Percentiles rank a stretch among this genome's conserved stretches.
Conservation (phyloP, 1,284 basidiomycete species). For the Ceratobasidium sp. region DNA sequence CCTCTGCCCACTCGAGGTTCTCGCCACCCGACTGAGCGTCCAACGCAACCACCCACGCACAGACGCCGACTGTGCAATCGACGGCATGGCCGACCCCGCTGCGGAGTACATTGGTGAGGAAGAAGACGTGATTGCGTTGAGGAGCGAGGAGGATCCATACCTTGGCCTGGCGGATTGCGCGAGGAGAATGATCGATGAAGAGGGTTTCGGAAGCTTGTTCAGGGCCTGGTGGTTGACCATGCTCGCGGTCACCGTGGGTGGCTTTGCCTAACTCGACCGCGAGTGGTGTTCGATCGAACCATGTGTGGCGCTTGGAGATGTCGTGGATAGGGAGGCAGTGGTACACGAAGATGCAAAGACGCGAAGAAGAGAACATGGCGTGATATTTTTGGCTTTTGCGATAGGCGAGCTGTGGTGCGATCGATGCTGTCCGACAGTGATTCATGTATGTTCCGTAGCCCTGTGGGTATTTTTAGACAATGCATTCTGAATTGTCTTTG, state of each 20-base stretch:
- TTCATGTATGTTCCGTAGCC: neutral
- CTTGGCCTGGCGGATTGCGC: slow-evolving; percentile 81
- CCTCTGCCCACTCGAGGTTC: slow-evolving; percentile 87
- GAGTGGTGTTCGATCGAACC: neutral
- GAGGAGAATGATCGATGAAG: slow-evolving; percentile 85
- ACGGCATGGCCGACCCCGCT: slow-evolving; percentile 53
- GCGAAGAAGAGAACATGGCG: neutral
- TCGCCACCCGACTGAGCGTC: slow-evolving; percentile 82
- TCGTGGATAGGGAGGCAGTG: slow-evolving; percentile 3
- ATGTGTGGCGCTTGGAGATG: neutral
- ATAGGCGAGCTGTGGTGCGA: neutral
- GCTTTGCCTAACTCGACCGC: neutral
- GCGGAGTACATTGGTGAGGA: slow-evolving; percentile 81
- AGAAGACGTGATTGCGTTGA: slow-evolving; percentile 90
- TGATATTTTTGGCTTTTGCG: neutral
- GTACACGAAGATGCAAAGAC: neutral
- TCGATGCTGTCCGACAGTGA: neutral
- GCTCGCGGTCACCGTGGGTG: slow-evolving; percentile 69
- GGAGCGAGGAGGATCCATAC: slow-evolving; percentile 88
- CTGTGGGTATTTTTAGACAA: neutral
- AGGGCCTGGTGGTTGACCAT: slow-evolving; percentile 91
- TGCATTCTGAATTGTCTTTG: slow-evolving; percentile 3
- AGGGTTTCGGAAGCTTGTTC: slow-evolving; percentile 82
- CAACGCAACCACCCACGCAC: slow-evolving; percentile 85
- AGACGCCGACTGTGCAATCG: slow-evolving; percentile 57